A percentile compares a stretch with the other conserved stretches of the same genome.
These are phyloP conservation scores for Phyllosticta citriasiana DNA, from an alignment of 2,329 filamentous ascomycete genomes.

Conservation along the genomic window DNA sequence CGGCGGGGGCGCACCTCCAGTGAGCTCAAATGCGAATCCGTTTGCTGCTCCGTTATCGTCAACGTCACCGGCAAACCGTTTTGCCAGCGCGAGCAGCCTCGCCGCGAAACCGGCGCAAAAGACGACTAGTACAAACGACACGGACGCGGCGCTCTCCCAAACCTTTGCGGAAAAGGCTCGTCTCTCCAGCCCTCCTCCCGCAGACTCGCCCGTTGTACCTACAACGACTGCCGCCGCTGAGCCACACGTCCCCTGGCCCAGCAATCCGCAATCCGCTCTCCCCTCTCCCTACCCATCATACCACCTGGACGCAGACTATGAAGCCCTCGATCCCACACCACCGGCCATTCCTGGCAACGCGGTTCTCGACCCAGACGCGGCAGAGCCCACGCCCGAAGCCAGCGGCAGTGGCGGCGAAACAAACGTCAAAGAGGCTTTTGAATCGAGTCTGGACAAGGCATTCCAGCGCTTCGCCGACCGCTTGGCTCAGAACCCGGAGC, in stretches of 20 bases:
- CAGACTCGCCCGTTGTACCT: conserved; percentile 31
- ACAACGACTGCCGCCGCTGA: conserved; percentile 43
- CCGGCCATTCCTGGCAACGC: conserved; percentile 41
- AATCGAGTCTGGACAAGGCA: conserved; percentile 38
- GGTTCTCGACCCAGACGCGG: conserved; percentile 31
- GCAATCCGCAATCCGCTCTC: conserved; percentile 33
- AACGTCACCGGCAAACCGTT: conserved; percentile 40
- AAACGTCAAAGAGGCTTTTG: conserved; percentile 39
- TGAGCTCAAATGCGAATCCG: conserved; percentile 39
- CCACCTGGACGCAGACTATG: conserved; percentile 83
- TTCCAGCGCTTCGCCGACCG: conserved; percentile 45
- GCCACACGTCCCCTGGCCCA: conserved; percentile 28
- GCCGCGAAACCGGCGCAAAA: conserved; percentile 35
- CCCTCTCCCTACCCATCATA: conserved; percentile 64
- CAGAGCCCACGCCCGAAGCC: conserved; percentile 18
- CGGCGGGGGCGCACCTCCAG: conserved; percentile 44
- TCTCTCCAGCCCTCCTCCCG: conserved; percentile 29
- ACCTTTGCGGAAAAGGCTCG: conserved; percentile 64
- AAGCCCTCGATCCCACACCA: conserved; percentile 59
- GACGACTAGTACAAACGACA: conserved; percentile 16
- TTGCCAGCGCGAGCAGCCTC: conserved; percentile 23
- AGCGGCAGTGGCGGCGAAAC: conserved; percentile 24
- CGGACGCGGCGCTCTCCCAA: conserved; percentile 52
- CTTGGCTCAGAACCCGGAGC: conserved; percentile 40
- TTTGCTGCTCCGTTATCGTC: conserved; percentile 40